A percentile compares a stretch with the other conserved stretches of the same genome.
Evolutionary conservation across 352 stramenopile species (phyloP).

Genomic region (Aphanomyces cochlioides): DNA sequence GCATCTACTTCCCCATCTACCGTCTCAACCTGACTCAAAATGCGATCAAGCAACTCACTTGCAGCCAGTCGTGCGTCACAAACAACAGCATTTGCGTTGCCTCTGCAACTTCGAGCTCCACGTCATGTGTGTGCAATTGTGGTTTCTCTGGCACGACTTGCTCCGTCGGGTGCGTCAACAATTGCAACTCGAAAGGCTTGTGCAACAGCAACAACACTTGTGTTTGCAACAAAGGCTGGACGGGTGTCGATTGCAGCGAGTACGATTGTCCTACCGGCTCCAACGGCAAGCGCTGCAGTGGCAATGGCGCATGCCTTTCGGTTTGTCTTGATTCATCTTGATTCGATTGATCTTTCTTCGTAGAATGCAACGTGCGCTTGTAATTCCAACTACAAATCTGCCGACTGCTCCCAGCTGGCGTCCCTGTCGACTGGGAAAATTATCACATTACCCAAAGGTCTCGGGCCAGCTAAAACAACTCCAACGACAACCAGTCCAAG

Average conservation of each 20-base stretch:
- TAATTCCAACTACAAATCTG: conserved; percentile 4
- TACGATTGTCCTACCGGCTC: conserved; percentile 7
- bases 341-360: background rate
- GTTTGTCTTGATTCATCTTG: conserved; percentile 17
- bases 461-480: background rate
- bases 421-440: background rate
- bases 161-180: conserved; percentile 11
- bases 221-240: conserved; percentile 11
- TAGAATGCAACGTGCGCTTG: conserved; percentile 24
- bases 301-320: conserved; percentile 13
- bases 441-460: conserved; percentile 2
- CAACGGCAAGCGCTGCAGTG: background rate
- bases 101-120: background rate
- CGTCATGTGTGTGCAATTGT: conserved; percentile 25
- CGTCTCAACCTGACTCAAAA: background rate
- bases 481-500: background rate
- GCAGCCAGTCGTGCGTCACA: background rate
- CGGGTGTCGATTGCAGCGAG: conserved; percentile 28
- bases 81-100: background rate
- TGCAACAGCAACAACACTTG: conserved; percentile 18
- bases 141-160: conserved; percentile 13
- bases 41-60: background rate
- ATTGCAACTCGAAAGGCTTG: conserved; percentile 12
- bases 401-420: background rate
- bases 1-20: conserved; percentile 24